Percentiles rank a stretch among this genome's conserved stretches.
These are phyloP conservation scores for Ceriops tagal DNA, from an alignment of 345 rosid genomes.

Conservation along the genomic window DNA sequence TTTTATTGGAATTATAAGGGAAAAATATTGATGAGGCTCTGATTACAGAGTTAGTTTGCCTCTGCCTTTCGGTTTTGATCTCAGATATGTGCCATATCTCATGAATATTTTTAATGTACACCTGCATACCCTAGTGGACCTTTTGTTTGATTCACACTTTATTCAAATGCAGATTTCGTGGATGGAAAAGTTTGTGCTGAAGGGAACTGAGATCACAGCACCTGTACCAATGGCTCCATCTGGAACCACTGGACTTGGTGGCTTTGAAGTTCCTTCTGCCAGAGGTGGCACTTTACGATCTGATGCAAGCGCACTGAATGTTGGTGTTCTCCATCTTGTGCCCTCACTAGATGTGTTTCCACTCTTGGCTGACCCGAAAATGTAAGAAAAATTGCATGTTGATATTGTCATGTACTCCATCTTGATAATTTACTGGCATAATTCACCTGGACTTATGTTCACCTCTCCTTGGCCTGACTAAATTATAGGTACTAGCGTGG, in stretches of 20 bases:
- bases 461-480: constrained; percentile 10
- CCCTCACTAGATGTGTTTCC: constrained; percentile 98
- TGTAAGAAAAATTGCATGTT: constrained; percentile 40
- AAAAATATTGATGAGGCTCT: neutral
- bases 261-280: constrained; percentile 96
- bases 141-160: constrained; percentile 14
- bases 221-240: constrained; percentile 96
- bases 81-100: neutral
- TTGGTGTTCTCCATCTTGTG: constrained; percentile 96
- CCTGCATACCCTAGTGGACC: neutral
- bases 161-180: constrained; percentile 73
- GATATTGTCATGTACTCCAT: constrained; percentile 7
- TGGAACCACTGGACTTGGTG: constrained; percentile 98
- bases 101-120: constrained; percentile 8
- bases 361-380: constrained; percentile 68
- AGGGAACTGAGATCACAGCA: constrained; percentile 94
- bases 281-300: constrained; percentile 86
- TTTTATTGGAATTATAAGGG: neutral
- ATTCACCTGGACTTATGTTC: neutral
- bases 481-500: neutral
- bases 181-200: constrained; percentile 95
- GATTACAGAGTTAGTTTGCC: constrained; percentile 1
- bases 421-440: neutral
- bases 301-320: constrained; percentile 92
- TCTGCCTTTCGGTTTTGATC: neutral